Percentiles rank a stretch among this genome's conserved stretches.
Evolutionary conservation across 331 rosid genomes (phyloP).

Genomic region (Rosa hybrid): DNA sequence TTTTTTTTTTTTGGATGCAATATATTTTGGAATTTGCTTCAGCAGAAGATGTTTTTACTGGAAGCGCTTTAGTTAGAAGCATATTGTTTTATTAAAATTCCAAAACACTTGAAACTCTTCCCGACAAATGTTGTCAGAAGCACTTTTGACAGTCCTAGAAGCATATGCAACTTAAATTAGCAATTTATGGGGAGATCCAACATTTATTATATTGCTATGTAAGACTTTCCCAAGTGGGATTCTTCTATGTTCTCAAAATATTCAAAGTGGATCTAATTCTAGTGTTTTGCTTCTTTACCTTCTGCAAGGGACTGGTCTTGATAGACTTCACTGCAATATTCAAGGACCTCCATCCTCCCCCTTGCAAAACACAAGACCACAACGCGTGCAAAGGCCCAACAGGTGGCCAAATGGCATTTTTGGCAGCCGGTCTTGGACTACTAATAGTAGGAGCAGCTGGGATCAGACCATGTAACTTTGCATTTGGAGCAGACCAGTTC

Average conservation of each 20-base stretch:
- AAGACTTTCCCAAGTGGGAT: not conserved
- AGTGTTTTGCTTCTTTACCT: not conserved
- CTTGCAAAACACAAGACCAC: conserved; percentile 41
- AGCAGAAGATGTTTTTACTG: not conserved
- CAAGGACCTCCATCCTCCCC: conserved; percentile 64
- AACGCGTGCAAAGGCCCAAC: conserved; percentile 49
- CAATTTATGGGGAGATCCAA: not conserved
- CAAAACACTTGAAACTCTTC: not conserved
- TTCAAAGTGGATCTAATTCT: not conserved
- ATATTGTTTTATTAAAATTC: not conserved
- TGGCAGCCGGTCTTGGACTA: conserved; percentile 57
- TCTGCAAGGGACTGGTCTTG: conserved; percentile 27
- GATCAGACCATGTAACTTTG: conserved; percentile 84
- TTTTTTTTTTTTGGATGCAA: no score
- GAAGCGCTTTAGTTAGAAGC: not conserved
- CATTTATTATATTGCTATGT: not conserved
- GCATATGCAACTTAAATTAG: not conserved
- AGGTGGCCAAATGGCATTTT: conserved; percentile 60
- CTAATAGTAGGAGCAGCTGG: conserved; percentile 82
- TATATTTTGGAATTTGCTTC: not conserved
- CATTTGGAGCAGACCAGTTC: conserved; percentile 92
- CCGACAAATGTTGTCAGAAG: not conserved
- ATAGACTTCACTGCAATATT: conserved; percentile 77
- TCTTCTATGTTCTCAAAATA: not conserved
- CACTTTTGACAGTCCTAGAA: not conserved